Evolutionary conservation across 768 basidiomycete genomes (phyloP), one percentile per base, ranked within the genome.

Genomic region (Ramaria rubella): DNA sequence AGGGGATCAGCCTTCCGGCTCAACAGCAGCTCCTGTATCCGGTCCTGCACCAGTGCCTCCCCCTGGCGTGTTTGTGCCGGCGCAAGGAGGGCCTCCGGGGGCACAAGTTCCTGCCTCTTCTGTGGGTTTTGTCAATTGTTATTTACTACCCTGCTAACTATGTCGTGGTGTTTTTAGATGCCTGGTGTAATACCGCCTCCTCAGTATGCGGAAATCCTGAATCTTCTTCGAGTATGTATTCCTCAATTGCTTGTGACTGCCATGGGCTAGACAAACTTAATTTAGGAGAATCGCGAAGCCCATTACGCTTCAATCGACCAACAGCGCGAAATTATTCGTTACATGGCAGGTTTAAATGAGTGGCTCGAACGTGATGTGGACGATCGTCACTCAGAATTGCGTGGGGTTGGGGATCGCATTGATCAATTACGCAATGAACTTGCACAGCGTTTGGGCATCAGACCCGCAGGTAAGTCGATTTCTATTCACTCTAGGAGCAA

Each of bases 361-460:
- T 93, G 90, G 90, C 72, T 93, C 15, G 83, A 78, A 55, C 78
- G 83, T 31, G 90, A 93, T 66, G 87, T 90, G 0, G 76, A 78
- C 45, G 87, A 90, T 68, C 83, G 90, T 23, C 89, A 89, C 59
- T 75, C 79, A 3, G 90, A 91, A 65, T 70, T 92, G 36, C 77
- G 77, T 17, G 81, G 79, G 8, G 80, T 93, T 7, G 73, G 80
- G 42, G 81, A 80, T 17, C 79, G 86, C 11, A 73, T 92, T 5
- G 76, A 80, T 60, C 70, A 72, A 49, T 64, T 82, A 5, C 66
- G 72, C 29, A 70, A 73, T 3, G 77, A 74, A 36, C 53, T 78
- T 42, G 74, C 77, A 30, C 73, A 45, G 9, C 31, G 46, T 19
- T 30, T 70, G 34, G 67, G 68, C 42, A 64, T 77, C 52, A 70